phyloP scores from a whole-genome alignment of 805 yeast genomes.

The Metschnikowia cerradonensis region DNA sequence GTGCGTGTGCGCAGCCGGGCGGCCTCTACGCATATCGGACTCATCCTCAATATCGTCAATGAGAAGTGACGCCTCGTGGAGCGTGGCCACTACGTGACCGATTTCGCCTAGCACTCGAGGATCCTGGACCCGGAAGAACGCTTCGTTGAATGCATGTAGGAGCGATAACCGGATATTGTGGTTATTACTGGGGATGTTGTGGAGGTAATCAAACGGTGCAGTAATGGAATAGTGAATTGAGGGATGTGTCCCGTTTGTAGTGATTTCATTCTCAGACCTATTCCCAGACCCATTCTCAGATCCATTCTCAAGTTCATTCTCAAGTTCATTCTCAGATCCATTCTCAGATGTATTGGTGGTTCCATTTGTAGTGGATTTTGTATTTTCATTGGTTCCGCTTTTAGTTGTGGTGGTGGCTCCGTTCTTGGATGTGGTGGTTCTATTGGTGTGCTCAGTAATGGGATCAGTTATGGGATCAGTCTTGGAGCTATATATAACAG shows the following conservation, averaged over 20 bases:
- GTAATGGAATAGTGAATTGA: conserved; percentile 11
- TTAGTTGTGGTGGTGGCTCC: too few species aligned
- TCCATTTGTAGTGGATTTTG: too few species aligned
- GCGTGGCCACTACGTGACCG: conserved; percentile 28
- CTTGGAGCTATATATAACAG: too few species aligned
- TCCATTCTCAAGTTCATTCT: too few species aligned
- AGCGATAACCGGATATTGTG: conserved; percentile 27
- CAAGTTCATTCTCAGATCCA: too few species aligned
- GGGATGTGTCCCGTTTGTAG: not conserved
- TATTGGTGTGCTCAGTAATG: too few species aligned
- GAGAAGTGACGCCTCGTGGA: conserved; percentile 34
- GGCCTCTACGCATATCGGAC: conserved; percentile 68
- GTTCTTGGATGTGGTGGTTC: too few species aligned
- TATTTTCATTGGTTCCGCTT: too few species aligned
- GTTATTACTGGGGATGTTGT: conserved; percentile 32
- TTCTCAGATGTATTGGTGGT: too few species aligned
- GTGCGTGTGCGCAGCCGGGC: conserved; percentile 71
- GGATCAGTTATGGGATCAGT: too few species aligned
- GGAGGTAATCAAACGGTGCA: conserved; percentile 31
- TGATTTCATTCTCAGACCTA: too few species aligned
- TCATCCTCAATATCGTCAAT: conserved; percentile 89
- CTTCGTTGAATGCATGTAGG: conserved; percentile 31
- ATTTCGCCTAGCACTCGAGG: conserved; percentile 21
- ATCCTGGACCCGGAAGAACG: conserved; percentile 28
- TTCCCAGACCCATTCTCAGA: too few species aligned